A percentile compares a stretch with the other conserved stretches of the same genome.
Evolutionary conservation across 2,329 filamentous ascomycete genomes (phyloP).

Genomic region (Colletotrichum truncatum): DNA sequence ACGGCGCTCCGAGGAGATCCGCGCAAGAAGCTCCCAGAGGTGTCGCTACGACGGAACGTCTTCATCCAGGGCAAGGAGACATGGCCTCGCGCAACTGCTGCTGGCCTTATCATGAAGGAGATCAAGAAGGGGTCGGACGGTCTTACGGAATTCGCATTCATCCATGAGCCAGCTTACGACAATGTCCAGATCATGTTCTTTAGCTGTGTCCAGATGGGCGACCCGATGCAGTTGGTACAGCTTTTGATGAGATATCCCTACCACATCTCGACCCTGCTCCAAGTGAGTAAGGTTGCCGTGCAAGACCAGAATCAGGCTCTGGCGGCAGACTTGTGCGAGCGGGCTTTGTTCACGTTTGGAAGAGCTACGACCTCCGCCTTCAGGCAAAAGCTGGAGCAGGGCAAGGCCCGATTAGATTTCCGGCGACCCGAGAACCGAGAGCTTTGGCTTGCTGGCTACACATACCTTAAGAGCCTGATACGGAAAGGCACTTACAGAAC

Average conservation of each 20-base stretch:
- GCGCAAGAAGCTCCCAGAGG: slow-evolving; percentile 72
- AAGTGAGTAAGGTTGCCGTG: slow-evolving; percentile 91
- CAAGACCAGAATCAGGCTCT: slow-evolving; percentile 90
- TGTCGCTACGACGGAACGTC: slow-evolving; percentile 79
- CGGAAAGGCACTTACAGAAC: slow-evolving; percentile 95
- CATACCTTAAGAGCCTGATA: slow-evolving; percentile 86
- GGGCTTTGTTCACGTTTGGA: slow-evolving; percentile 94
- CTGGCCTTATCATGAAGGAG: slow-evolving; percentile 83
- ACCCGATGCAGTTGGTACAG: slow-evolving; percentile 83
- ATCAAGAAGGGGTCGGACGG: slow-evolving; percentile 55
- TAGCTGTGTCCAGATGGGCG: slow-evolving; percentile 80
- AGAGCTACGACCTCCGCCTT: slow-evolving; percentile 87
- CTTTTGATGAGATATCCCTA: slow-evolving; percentile 74
- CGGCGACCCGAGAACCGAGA: slow-evolving; percentile 87
- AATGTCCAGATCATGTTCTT: slow-evolving; percentile 81
- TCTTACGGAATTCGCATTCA: slow-evolving; percentile 78
- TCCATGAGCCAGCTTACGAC: slow-evolving; percentile 80
- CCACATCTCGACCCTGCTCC: slow-evolving; percentile 91
- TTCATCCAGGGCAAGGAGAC: slow-evolving; percentile 89
- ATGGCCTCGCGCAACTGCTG: slow-evolving; percentile 83
- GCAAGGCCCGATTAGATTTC: slow-evolving; percentile 85
- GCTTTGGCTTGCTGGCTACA: slow-evolving; percentile 88
- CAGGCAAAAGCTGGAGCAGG: slow-evolving; percentile 76
- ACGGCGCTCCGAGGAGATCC: slow-evolving; percentile 64
- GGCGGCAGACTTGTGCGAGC: slow-evolving; percentile 86